Conservation (phyloP, 2,329 filamentous ascomycete species). For the Rhexocercosporidium sp. region DNA sequence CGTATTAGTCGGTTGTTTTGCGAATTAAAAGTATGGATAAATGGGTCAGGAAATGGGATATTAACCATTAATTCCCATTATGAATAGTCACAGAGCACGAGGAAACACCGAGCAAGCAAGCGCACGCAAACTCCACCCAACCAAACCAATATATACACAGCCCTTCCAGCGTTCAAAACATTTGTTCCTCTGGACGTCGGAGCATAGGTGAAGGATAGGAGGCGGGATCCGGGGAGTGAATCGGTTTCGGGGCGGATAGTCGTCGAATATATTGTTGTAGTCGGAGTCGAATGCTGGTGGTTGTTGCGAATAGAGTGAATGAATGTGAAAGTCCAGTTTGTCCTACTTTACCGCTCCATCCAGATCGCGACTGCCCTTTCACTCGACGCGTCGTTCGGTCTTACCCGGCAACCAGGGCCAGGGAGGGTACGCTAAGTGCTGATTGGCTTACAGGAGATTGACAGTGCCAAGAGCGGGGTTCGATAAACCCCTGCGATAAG, state of each 20-base stretch:
- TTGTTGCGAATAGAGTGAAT: conserved; percentile 18
- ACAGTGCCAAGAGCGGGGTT: conserved; percentile 1
- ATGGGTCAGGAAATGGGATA: neutral
- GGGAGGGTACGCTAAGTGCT: neutral
- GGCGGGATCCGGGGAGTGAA: neutral
- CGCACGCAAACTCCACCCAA: conserved; percentile 28
- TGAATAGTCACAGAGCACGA: conserved; percentile 21
- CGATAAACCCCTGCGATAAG: conserved; percentile 36
- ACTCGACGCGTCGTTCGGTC: conserved; percentile 19
- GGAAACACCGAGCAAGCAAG: conserved; percentile 23
- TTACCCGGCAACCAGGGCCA: conserved; percentile 21
- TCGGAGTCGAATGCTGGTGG: conserved; percentile 17
- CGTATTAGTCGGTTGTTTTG: neutral
- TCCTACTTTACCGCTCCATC: conserved; percentile 3
- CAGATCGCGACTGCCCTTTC: conserved; percentile 6
- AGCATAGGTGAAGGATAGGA: conserved; percentile 11
- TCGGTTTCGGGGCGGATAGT: conserved; percentile 1
- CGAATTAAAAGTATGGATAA: neutral
- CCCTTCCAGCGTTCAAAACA: neutral
- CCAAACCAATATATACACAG: conserved; percentile 29
- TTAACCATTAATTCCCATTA: conserved; percentile 39
- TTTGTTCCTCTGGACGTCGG: neutral
- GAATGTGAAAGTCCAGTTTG: neutral
- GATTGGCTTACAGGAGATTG: conserved; percentile 10
- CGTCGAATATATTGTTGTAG: conserved; percentile 18